Evolutionary conservation across 2,329 filamentous ascomycete genomes (phyloP).

Genomic region (Aspergillus fischeri): DNA sequence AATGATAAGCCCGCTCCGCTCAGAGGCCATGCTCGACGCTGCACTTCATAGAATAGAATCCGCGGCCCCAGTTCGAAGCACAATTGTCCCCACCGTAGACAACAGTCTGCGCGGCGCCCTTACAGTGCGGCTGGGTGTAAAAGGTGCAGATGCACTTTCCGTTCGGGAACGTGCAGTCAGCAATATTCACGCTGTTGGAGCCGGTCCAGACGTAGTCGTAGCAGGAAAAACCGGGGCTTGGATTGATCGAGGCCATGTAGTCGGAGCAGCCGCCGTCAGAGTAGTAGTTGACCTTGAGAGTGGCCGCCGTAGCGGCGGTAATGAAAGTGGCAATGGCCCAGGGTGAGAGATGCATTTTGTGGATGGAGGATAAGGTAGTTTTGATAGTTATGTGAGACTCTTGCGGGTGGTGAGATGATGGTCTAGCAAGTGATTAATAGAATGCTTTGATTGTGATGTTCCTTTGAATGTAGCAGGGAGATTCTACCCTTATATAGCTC

Average conservation of each 20-base stretch:
- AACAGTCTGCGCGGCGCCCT: not conserved
- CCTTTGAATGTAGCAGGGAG: too few species aligned
- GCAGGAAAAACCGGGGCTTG: not conserved
- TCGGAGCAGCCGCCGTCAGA: slow-evolving; percentile 2
- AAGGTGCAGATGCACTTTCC: not conserved
- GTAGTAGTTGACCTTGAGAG: slow-evolving; percentile 4
- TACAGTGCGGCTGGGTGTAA: not conserved
- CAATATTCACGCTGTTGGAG: slow-evolving; percentile 2
- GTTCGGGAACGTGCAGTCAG: not conserved
- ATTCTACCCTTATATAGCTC: too few species aligned
- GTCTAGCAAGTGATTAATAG: too few species aligned
- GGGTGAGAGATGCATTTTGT: too few species aligned
- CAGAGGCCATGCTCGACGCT: too few species aligned
- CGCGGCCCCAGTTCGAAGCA: slow-evolving; percentile 1
- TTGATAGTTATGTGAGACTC: too few species aligned
- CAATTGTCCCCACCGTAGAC: not conserved
- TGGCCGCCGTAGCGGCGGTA: too few species aligned
- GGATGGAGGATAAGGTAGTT: too few species aligned
- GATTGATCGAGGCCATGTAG: not conserved
- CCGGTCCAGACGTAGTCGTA: slow-evolving; percentile 1
- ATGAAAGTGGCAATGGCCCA: too few species aligned
- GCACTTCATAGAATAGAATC: slow-evolving; percentile 1
- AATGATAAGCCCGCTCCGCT: too few species aligned
- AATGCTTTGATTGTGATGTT: too few species aligned
- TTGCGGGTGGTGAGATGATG: too few species aligned